phyloP scores from a whole-genome alignment of 345 rosid species.

The Psidium guajava region DNA sequence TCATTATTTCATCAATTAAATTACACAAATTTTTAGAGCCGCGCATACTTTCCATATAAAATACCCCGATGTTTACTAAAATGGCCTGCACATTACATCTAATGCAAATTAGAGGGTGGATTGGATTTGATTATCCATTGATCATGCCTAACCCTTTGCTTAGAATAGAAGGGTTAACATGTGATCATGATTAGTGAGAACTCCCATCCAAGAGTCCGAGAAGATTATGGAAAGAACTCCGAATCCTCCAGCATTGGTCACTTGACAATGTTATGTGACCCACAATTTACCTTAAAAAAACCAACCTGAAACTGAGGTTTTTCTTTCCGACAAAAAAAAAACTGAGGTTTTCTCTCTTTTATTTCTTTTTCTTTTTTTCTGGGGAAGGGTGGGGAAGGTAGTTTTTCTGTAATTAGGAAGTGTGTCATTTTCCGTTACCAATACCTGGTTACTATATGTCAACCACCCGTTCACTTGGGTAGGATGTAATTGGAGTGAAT shows the following conservation, averaged over 20 bases:
- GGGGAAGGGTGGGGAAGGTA: background rate
- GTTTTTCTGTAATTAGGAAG: background rate
- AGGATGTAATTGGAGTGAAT: background rate
- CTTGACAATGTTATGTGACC: background rate
- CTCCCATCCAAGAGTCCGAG: background rate
- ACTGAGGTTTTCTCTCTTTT: no score
- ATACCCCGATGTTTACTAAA: background rate
- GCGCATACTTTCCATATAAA: background rate
- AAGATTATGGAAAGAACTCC: background rate
- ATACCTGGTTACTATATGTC: background rate
- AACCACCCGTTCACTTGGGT: background rate
- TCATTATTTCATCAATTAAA: background rate
- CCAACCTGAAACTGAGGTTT: background rate
- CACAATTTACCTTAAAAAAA: background rate
- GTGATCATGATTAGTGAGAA: background rate
- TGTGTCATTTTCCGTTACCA: conserved; percentile 3
- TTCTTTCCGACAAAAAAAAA: no score
- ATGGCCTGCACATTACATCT: background rate
- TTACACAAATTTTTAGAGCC: accelerated
- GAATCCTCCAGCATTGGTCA: background rate
- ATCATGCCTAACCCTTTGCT: background rate
- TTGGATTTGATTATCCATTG: background rate
- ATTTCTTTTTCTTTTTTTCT: background rate
- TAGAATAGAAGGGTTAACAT: background rate
- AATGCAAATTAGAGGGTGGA: background rate